Evolutionary conservation across 1,284 basidiomycete species (phyloP).

Genomic region (Heterobasidion irregulare): DNA sequence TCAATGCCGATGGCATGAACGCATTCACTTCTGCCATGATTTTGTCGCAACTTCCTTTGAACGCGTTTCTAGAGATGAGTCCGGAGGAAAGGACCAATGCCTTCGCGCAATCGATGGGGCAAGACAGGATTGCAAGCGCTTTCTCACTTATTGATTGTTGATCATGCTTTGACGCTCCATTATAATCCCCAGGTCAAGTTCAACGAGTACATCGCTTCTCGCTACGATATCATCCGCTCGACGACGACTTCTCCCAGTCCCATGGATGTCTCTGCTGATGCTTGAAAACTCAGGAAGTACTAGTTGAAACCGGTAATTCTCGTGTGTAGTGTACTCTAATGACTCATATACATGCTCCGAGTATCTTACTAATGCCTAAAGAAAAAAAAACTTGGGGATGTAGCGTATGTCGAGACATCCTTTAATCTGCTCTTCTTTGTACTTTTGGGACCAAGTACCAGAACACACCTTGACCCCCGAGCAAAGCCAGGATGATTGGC

Average conservation of each 20-base stretch:
- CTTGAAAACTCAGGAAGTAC: no score
- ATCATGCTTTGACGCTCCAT: no score
- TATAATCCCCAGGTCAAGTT: background rate
- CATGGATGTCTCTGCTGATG: background rate
- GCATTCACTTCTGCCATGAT: conserved; percentile 54
- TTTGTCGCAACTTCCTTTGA: conserved; percentile 43
- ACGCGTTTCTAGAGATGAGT: conserved; percentile 44
- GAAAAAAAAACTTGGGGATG: no score
- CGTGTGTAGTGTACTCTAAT: no score
- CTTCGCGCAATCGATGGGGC: conserved; percentile 42
- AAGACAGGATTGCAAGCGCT: conserved; percentile 42
- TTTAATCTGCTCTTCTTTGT: conserved; percentile 12
- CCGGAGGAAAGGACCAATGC: conserved; percentile 36
- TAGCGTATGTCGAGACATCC: no score
- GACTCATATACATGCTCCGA: no score
- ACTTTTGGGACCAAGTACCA: conserved; percentile 19
- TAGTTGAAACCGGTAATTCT: no score
- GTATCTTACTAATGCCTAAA: no score
- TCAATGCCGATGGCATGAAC: conserved; percentile 52
- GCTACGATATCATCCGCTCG: background rate
- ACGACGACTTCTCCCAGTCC: background rate
- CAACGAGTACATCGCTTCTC: background rate
- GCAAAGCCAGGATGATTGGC: conserved; percentile 19
- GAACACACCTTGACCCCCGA: conserved; percentile 19
- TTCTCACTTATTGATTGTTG: no score